Percentiles rank a stretch among this genome's conserved stretches.
Conservation (phyloP, 2,329 filamentous ascomycete genomes). For the Anthostomella pinea region DNA sequence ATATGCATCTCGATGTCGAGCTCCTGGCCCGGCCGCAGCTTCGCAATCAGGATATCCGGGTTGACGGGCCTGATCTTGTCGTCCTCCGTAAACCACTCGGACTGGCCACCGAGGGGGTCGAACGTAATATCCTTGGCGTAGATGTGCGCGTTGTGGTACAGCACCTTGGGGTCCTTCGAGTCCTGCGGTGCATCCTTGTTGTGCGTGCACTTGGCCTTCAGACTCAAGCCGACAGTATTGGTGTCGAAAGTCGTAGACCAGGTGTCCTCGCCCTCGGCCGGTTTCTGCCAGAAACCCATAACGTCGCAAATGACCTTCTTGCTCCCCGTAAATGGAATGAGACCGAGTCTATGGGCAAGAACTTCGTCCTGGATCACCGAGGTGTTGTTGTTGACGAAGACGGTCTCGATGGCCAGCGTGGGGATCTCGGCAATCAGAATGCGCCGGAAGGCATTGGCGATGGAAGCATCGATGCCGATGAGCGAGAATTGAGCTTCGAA, state of each 20-base stretch:
- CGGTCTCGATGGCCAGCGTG: constrained; percentile 88
- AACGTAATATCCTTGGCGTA: constrained; percentile 79
- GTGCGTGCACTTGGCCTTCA: constrained; percentile 77
- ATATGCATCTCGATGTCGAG: constrained; percentile 89
- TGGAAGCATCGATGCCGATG: constrained; percentile 83
- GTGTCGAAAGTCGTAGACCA: constrained; percentile 66
- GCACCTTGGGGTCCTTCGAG: constrained; percentile 77
- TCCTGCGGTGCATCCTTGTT: constrained; percentile 68
- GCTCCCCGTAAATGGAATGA: constrained; percentile 83
- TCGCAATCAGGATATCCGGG: constrained; percentile 90
- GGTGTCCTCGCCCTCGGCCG: constrained; percentile 58
- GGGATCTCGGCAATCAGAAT: constrained; percentile 94
- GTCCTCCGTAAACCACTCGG: constrained; percentile 64
- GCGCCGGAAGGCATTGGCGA: constrained; percentile 95
- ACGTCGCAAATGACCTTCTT: constrained; percentile 72
- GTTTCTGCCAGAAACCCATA: constrained; percentile 79
- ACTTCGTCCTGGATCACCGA: constrained; percentile 98
- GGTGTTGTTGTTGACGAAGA: constrained; percentile 94
- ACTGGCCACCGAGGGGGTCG: constrained; percentile 71
- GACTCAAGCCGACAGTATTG: constrained; percentile 79
- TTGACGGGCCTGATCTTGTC: constrained; percentile 73
- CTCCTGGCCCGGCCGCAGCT: constrained; percentile 85
- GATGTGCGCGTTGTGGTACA: constrained; percentile 82
- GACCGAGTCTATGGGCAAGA: constrained; percentile 81
- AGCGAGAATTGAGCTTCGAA: constrained; percentile 85